Evolutionary conservation across 1,284 basidiomycete genomes (phyloP), one percentile per base, ranked within the genome.

Genomic region (Cryptococcus jaspeensis): DNA sequence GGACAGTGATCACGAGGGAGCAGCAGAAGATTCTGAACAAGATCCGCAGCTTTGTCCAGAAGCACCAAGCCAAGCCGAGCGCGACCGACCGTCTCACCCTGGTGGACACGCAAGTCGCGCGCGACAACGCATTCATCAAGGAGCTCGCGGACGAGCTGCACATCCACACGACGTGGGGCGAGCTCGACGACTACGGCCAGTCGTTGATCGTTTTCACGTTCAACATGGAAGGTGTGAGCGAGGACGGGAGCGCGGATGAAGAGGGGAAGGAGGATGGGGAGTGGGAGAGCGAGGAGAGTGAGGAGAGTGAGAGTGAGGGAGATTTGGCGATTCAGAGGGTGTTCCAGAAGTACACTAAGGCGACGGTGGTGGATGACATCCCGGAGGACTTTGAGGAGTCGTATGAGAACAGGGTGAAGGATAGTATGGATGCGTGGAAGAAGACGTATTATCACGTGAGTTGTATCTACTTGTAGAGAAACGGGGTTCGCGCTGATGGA

Each of bases 361-460:
- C 93, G 16, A 87, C 85, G 43, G 84, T 92, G 13, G 79, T 83
- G 64, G 81, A 83, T 54, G 85, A 86, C 43, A 84, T 73, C 7
- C 70, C 86, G 43, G 85, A 85, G 58, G 87, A 86, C 50, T 89
- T 90, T 67, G 90, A 92, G 64, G 84, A 85, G 55, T 81, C 88
- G 51, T 82, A 92, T 68, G 87, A 92, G 71, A 76, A 82, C 65
- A 85, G 84, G 42, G 64, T 95, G 37, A 83, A 85, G 63, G 85
- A 88, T 67, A 92, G 90, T 79, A 90, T 99, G 87, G 85, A 86
- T 47, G 86, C 89, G 64, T 97, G 92, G 92, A 99, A 99, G 81
- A 80, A 84, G 57, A 79, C 78, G 3, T 98, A 99, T 79, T 99
- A 99, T 79, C 83, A 83, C 82, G 91, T 90, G 56, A 44, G 82